phyloP scores from a whole-genome alignment of 1,284 basidiomycete genomes.

The Volvariella surrecta region DNA sequence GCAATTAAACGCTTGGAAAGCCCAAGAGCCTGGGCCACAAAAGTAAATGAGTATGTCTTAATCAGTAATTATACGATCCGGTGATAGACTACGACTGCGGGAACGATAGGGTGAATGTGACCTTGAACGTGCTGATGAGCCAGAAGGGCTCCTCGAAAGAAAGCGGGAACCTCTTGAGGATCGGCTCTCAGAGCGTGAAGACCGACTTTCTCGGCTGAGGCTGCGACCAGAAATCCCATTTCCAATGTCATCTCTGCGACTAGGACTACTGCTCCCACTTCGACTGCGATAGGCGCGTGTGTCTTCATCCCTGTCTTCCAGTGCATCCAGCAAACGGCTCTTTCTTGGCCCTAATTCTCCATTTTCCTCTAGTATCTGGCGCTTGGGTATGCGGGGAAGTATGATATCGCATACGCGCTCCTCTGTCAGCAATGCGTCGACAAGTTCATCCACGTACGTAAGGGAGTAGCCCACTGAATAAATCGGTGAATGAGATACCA shows the following conservation, averaged over 20 bases:
- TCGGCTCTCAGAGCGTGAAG: conserved; percentile 18
- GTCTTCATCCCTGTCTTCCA: conserved; percentile 63
- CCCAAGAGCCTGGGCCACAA: conserved; percentile 43
- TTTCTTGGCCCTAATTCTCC: conserved; percentile 81
- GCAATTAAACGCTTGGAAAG: conserved; percentile 52
- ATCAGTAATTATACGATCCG: conserved; percentile 41
- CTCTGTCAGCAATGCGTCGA: conserved; percentile 78
- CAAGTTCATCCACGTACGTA: conserved; percentile 89
- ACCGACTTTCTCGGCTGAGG: conserved; percentile 21
- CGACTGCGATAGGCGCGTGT: conserved; percentile 26
- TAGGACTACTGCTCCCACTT: conserved; percentile 21
- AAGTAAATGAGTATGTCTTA: conserved; percentile 23
- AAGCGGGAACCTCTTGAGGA: conserved; percentile 46
- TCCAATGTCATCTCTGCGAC: conserved; percentile 19
- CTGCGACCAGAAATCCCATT: conserved; percentile 6
- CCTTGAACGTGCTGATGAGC: conserved; percentile 32
- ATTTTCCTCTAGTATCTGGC: conserved; percentile 85
- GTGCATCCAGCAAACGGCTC: conserved; percentile 73
- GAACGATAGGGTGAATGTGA: conserved; percentile 36
- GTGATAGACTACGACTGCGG: conserved; percentile 51
- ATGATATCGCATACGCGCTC: conserved; percentile 97
- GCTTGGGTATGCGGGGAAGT: conserved; percentile 82
- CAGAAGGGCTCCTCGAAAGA: conserved; percentile 53
- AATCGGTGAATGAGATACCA: not conserved
- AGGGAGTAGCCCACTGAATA: conserved; percentile 66